Base-by-base conservation (phyloP, 148 eudicot genomes). In the Agrostemma githago region DNA sequence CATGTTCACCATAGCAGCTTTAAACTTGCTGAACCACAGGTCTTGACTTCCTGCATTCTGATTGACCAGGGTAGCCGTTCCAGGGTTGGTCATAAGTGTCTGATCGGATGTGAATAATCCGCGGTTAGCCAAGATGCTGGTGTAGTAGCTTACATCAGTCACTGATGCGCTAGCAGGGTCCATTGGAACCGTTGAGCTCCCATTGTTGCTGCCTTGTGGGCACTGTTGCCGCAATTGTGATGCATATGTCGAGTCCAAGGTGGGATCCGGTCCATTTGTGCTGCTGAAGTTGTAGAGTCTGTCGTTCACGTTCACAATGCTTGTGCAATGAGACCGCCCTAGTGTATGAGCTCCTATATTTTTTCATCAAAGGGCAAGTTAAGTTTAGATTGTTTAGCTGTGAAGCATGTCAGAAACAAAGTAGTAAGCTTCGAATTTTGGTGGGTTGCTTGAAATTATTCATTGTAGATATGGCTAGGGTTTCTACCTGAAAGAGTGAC, bases 1-100 rank as follows among this genome's bases (percentile, higher is more conserved):
- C 94, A 89, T 86, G 43, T 79, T 87, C 43, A 89, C 84, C 87
- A 89, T 87, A 19, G 94, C 89, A 39, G 73, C 79, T 6, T 81
- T 82, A 62, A 89, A 87, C 53, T 85, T 83, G 8, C 21, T 75
- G 62, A 53, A 56, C 90, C 93, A 87, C 4, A 77, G 68, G 19
- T 57, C 44, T 7, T 71, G 77, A 19, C 74, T 65, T 57, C n/a
- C 58, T 20, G 85, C 85, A 73, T 85, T 68, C 67, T 84, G 83
- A 16, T 9, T 14, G 60, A 89, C 89, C 61, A 76, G 83, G 72
- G 65, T 77, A 0, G 79, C 78, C 0, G 88, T 84, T 2, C 76
- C 20, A 16, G 79, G 7, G 61, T 74, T 62, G 11, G 89, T 76
- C 54, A 79, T 14, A 2, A 87, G 85, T 16, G 86, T 76, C 44